A percentile compares a stretch with the other conserved stretches of the same genome.
Evolutionary conservation across 805 yeast genomes (phyloP).

Genomic region (Starmerella stellata): DNA sequence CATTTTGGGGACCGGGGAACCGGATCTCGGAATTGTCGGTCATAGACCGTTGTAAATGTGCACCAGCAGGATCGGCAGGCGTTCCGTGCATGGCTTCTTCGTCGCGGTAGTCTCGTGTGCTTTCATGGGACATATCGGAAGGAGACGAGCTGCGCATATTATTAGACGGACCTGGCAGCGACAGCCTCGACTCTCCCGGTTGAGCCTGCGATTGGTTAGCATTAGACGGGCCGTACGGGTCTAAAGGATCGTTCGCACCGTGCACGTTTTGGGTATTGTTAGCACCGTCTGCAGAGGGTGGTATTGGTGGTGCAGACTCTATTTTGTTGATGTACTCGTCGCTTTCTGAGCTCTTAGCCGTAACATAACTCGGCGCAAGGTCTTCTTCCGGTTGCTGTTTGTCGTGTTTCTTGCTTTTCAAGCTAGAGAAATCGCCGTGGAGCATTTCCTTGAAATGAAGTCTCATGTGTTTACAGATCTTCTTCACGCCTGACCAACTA

Average conservation of each 20-base stretch:
- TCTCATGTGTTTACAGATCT: neutral
- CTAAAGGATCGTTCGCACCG: too few relatives aligned
- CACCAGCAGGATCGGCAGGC: neutral
- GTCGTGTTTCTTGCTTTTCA: neutral
- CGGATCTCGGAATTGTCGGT: neutral
- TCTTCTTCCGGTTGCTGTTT: too few relatives aligned
- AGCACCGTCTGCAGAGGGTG: too few relatives aligned
- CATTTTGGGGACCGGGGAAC: neutral
- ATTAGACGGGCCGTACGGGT: neutral
- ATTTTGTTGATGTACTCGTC: neutral
- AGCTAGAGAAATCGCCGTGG: neutral
- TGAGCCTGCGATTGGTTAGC: neutral
- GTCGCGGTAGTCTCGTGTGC: neutral
- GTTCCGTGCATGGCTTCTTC: neutral
- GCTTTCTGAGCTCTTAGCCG: neutral
- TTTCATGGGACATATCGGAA: neutral
- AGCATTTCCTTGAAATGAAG: neutral
- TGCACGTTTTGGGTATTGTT: neutral
- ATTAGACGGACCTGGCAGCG: too few relatives aligned
- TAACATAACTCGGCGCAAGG: neutral
- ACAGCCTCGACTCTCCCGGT: too few relatives aligned
- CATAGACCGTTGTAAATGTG: neutral
- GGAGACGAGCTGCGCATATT: too few relatives aligned
- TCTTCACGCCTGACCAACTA: slow-evolving; percentile 8
- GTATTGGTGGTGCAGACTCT: too few relatives aligned